Evolutionary conservation across 148 eudicot genomes (phyloP).

Genomic region (Vaccinium darrowii): DNA sequence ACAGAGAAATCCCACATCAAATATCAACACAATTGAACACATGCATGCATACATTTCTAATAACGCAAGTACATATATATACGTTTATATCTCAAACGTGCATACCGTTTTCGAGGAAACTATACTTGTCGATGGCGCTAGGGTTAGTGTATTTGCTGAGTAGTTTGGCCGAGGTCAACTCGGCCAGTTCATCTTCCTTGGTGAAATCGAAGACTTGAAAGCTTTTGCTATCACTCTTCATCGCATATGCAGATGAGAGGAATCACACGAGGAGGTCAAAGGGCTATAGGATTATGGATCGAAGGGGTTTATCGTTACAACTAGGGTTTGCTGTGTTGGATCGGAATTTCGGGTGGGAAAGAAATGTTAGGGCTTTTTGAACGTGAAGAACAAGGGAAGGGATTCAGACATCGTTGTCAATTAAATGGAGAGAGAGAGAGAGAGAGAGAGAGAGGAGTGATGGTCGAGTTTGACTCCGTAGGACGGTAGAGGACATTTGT

Average conservation of each 20-base stretch:
- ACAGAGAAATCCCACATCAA: not conserved
- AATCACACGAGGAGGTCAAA: not conserved
- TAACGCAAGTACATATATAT: not conserved
- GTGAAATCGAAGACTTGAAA: slow-evolving; percentile 48
- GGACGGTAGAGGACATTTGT: not conserved
- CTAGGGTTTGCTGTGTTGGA: not conserved
- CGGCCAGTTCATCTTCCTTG: slow-evolving; percentile 39
- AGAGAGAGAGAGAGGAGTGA: not conserved
- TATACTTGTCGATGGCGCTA: slow-evolving; percentile 32
- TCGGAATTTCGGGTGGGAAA: not conserved
- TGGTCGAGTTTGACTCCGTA: not conserved
- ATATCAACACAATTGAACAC: not conserved
- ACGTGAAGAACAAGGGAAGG: not conserved
- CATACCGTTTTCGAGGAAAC: slow-evolving; percentile 33
- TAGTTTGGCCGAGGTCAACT: slow-evolving; percentile 7
- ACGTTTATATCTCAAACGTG: not conserved
- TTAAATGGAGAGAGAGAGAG: not conserved
- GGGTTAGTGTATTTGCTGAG: slow-evolving; percentile 31
- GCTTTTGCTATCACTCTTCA: slow-evolving; percentile 23
- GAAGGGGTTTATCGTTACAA: not conserved
- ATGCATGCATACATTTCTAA: not conserved
- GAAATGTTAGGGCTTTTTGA: slow-evolving; percentile 7
- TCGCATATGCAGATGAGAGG: not conserved
- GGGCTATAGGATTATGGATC: not conserved
- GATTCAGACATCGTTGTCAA: not conserved